Evolutionary conservation across 352 stramenopile genomes (phyloP), one percentile per base, ranked within the genome.

Genomic region (Globisporangium emineosum): DNA sequence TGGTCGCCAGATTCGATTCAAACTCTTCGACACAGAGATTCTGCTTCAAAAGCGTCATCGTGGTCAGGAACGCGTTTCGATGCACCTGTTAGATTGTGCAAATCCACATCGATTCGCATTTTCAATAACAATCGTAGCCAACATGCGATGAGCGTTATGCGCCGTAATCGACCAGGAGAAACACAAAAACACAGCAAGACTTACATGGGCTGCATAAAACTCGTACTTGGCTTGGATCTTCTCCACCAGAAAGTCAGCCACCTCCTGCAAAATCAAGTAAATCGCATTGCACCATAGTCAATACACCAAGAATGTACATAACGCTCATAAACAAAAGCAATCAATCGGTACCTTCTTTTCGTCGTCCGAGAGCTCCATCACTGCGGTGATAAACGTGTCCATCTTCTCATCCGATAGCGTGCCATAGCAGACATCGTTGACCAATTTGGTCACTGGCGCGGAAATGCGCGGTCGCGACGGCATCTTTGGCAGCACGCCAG

Each of bases 401-500:
- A 89, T 64, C 54, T 92, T 91, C 32, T 91, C 86, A 45, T 91
- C 81, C 21, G 77, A 85, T 6, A 91, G 70, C 15, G 69, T 89
- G 5, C 83, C 83, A 55, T 90, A 93, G 66, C 82, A 92, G 32
- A 93, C 80, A n/a, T 89, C 85, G 66, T 91, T 93, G 23, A 96
- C 81, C 21, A 96, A 59, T 66, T 96, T 96, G 8, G 78, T 81
- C n/a, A 86, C 73, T 0, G 72, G 57, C 0, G 77, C 69, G 23
- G 81, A 81, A 45, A 83, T 78, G 57, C 86, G 86, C 19, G 82
- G 79, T 21, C 81, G 80, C 25, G 82, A 71, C 21, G 67, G 72
- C 69, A 79, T 76, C 59, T 94, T 94, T 35, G 83, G 80, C 27
- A 94, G 65, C 15, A 91, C 79, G 23, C 77, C 70, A 10, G 77